Evolutionary conservation across 331 rosid species (phyloP), one percentile per base, ranked within the genome.

Genomic region (Malus hybrid): DNA sequence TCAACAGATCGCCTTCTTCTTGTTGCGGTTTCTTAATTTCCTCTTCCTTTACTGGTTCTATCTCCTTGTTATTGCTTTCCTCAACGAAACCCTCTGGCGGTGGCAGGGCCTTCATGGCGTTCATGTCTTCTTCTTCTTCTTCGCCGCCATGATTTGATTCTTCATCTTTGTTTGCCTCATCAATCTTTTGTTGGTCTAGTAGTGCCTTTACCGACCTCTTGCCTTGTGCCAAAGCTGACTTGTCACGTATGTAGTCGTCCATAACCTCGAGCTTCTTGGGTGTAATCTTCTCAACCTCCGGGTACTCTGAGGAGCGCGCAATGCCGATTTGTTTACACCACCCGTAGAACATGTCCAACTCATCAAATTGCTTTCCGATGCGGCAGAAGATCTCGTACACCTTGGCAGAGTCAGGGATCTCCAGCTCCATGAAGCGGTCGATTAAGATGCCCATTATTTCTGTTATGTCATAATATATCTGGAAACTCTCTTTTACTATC

Each of bases 221-320:
- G 69, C 65, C 65, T 20, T 88, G 87, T 16, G 76, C 87, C 33
- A 83, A 31, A 12, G 80, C 76, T 2, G 89, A 73, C 81, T 85
- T 95, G 80, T 90, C 93, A 24, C 82, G 83, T 7, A 95, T 92
- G 75, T 85, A 84, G 36, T 90, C 92, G 39, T 92, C 99, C 96
- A 95, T 95, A 57, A 88, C 79, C 84, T 92, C 91, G 5, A 92
- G 85, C 77, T 92, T 92, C 80, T 85, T 88, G 0, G 81, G 82
- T 0, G 97, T 89, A 61, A 95, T 85, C 81, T 65, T 92, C 34
- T 95, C 99, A 4, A 90, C 70, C 7, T 89, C 93, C 0, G 99
- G 99, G 60, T 85, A 95, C 80, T 95, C 97, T 0, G 97, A 86
- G 20, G 96, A 82, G 52, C 97, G 97, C 2, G 90, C 90, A 6